phyloP scores from a whole-genome alignment of 2,329 filamentous ascomycete species.

The Conoideocrella luteorostrata region DNA sequence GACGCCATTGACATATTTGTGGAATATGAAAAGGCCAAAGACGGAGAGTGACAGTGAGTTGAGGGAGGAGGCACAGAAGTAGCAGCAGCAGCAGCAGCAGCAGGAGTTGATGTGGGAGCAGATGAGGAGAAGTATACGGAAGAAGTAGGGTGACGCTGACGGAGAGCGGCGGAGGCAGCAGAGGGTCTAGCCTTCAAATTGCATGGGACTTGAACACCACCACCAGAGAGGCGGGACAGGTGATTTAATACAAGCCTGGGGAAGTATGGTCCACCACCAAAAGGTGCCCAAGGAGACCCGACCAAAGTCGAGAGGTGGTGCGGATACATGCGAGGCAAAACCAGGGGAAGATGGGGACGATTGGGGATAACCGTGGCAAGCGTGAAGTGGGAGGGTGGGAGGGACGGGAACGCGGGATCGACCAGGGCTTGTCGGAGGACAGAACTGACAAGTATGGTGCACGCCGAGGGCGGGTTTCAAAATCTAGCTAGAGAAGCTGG shows the following conservation, averaged over 20 bases:
- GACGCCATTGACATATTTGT: constrained; percentile 23
- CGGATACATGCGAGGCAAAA: constrained; percentile 15
- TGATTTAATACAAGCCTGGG: constrained; percentile 13
- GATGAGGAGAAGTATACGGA: constrained; percentile 2
- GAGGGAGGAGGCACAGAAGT: constrained; percentile 3
- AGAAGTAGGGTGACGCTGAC: constrained; percentile 6
- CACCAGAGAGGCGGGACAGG: constrained; percentile 8
- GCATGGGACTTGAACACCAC: constrained; percentile 4
- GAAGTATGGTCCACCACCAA: constrained; percentile 11
- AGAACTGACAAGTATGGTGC: constrained; percentile 9
- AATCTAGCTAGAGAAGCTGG: constrained; percentile 1
- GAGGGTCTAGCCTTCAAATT: constrained; percentile 6
- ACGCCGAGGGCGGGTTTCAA: constrained; percentile 6
- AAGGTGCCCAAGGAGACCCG: constrained; percentile 8
- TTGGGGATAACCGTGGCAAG: constrained; percentile 5
- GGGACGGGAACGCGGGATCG: constrained; percentile 5
- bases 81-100: background rate
- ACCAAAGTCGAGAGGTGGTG: constrained; percentile 12
- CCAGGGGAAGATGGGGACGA: constrained; percentile 7
- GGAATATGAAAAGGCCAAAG: constrained; percentile 11
- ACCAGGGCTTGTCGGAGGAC: constrained; percentile 10
- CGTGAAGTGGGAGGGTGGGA: background rate
- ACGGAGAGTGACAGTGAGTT: constrained; percentile 8
- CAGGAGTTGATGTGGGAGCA: background rate
- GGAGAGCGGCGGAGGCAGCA: constrained; percentile 4